These are phyloP conservation scores for Dichomitus squalens DNA, from an alignment of 1,284 basidiomycete species.

Conservation along the genomic window DNA sequence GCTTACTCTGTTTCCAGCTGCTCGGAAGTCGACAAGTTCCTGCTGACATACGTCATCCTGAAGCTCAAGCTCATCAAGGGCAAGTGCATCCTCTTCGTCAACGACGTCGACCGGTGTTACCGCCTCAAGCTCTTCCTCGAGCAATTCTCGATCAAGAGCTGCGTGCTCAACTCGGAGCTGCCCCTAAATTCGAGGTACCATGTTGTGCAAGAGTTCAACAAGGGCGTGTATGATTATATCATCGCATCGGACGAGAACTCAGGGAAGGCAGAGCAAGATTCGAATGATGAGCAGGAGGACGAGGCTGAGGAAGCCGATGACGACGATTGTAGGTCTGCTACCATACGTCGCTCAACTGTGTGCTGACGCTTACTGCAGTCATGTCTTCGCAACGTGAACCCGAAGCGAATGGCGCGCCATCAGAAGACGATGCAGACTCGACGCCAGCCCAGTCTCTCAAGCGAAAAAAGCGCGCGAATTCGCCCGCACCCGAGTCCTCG, in stretches of 20 bases:
- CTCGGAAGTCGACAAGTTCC: conserved; percentile 94
- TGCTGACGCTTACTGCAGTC: conserved; percentile 37
- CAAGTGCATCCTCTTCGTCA: conserved; percentile 97
- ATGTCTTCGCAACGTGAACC: conserved; percentile 56
- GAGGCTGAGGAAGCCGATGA: conserved; percentile 33
- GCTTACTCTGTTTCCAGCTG: conserved; percentile 49
- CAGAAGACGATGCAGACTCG: conserved; percentile 11
- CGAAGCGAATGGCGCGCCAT: conserved; percentile 35
- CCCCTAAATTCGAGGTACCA: conserved; percentile 97
- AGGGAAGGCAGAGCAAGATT: conserved; percentile 54
- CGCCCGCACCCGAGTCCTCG: conserved; percentile 12
- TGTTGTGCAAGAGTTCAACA: conserved; percentile 98
- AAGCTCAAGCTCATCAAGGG: conserved; percentile 95
- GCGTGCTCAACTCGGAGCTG: conserved; percentile 95
- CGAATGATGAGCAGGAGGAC: conserved; percentile 41
- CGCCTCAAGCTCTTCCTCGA: conserved; percentile 96
- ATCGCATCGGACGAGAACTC: conserved; percentile 95
- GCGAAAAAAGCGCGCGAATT: conserved; percentile 25
- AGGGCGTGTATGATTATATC: conserved; percentile 98
- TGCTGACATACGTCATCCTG: conserved; percentile 92
- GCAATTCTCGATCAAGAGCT: conserved; percentile 96
- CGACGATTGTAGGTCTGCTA: conserved; percentile 44
- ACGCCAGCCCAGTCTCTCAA: conserved; percentile 19
- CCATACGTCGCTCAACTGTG: background rate
- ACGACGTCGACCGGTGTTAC: conserved; percentile 94